phyloP scores from a whole-genome alignment of 228 moss, liverwort and hornwort genomes.

The Sphagnum fallax region DNA sequence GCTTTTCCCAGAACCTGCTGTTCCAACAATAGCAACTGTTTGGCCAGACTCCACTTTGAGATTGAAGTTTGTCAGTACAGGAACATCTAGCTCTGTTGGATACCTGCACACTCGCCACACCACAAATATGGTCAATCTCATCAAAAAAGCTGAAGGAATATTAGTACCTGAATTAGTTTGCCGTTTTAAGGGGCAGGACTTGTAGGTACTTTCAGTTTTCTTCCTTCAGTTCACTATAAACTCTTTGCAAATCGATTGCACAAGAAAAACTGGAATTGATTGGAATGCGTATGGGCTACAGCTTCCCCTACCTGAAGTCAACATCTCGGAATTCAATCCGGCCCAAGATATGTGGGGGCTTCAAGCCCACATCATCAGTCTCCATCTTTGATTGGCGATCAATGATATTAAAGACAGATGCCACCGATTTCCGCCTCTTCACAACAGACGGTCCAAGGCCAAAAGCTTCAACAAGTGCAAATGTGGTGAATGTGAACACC shows the following conservation, averaged over 20 bases:
- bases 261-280: no score
- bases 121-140: no score
- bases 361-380: slow-evolving; percentile 76
- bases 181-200: no score
- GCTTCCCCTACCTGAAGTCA: slow-evolving; percentile 62
- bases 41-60: slow-evolving; percentile 89
- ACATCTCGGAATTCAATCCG: slow-evolving; percentile 92
- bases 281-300: no score
- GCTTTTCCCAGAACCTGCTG: slow-evolving; percentile 93
- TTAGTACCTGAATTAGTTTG: no score
- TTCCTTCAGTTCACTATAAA: no score
- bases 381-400: slow-evolving; percentile 77
- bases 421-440: slow-evolving; percentile 77
- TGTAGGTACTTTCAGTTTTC: no score
- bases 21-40: slow-evolving; percentile 95
- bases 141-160: no score
- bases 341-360: slow-evolving; percentile 69
- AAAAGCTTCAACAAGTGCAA: slow-evolving; percentile 92
- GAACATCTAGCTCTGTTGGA: slow-evolving; percentile 84
- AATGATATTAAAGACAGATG: slow-evolving; percentile 82
- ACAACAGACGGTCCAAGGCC: slow-evolving; percentile 89
- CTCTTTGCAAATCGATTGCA: no score
- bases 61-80: slow-evolving; percentile 75
- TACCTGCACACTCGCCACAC: slow-evolving; percentile 37
- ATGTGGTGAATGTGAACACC: slow-evolving; percentile 84